Evolutionary conservation across 164 flowering plant genomes (phyloP).

Genomic region (Vitis amurensis): DNA sequence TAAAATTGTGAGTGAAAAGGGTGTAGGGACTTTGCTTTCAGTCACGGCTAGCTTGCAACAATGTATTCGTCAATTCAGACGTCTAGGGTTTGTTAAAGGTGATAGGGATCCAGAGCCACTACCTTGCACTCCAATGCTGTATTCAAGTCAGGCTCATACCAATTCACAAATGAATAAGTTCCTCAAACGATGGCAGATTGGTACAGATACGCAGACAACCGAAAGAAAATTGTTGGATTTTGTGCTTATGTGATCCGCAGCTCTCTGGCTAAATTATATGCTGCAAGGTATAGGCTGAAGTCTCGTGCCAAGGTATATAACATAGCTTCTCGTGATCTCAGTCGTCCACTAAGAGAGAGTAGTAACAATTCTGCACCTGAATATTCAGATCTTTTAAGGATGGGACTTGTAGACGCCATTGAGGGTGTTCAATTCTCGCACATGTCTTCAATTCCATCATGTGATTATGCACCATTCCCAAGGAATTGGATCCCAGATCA

Average conservation of each 20-base stretch:
- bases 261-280: constrained; percentile 93
- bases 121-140: constrained; percentile 95
- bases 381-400: constrained; percentile 87
- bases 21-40: constrained; percentile 93
- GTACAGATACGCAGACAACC: constrained; percentile 92
- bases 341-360: constrained; percentile 71
- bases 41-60: constrained; percentile 87
- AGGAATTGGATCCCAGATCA: constrained; percentile 89
- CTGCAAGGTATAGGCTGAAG: constrained; percentile 88
- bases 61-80: constrained; percentile 80
- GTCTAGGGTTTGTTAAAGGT: constrained; percentile 79
- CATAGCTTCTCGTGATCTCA: constrained; percentile 83
- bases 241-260: constrained; percentile 95
- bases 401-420: constrained; percentile 91
- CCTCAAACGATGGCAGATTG: constrained; percentile 96
- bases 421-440: constrained; percentile 88
- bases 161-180: constrained; percentile 97
- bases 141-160: constrained; percentile 91
- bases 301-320: constrained; percentile 94
- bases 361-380: constrained; percentile 73
- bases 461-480: constrained; percentile 92
- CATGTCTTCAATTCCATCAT: constrained; percentile 86
- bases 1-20: constrained; percentile 70
- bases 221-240: constrained; percentile 93
- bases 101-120: constrained; percentile 96